Evolutionary conservation across 306 rosid species (phyloP).

Genomic region (Corylus americana): DNA sequence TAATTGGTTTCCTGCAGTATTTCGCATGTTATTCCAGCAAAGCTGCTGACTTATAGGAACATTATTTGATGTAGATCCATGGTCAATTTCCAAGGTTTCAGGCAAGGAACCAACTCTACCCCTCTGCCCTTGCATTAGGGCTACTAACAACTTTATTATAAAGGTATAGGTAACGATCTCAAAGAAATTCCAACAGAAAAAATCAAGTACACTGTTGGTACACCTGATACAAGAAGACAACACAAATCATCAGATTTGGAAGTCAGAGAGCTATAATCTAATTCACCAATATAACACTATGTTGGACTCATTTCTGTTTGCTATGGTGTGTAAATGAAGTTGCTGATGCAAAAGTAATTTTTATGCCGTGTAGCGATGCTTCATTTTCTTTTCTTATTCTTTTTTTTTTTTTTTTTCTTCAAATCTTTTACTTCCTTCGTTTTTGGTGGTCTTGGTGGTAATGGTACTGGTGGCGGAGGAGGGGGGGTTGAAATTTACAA

Average conservation of each 20-base stretch:
- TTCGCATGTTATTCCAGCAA: slow-evolving; percentile 64
- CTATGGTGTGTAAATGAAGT: neutral
- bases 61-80: slow-evolving; percentile 65
- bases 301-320: neutral
- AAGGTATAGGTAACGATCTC: slow-evolving; percentile 21
- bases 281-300: neutral
- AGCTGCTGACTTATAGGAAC: slow-evolving; percentile 62
- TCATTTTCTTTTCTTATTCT: too few species aligned
- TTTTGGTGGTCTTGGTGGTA: neutral
- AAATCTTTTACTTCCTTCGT: neutral
- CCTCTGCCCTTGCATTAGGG: slow-evolving; percentile 95
- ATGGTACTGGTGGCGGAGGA: neutral
- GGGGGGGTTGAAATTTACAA: neutral
- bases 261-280: neutral
- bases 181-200: slow-evolving; percentile 31
- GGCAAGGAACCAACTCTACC: slow-evolving; percentile 78
- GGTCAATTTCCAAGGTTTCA: slow-evolving; percentile 80
- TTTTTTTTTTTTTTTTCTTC: too few species aligned
- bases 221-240: slow-evolving; percentile 46
- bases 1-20: slow-evolving; percentile 58
- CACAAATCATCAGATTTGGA: slow-evolving; percentile 26
- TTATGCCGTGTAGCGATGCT: too few species aligned
- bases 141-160: slow-evolving; percentile 32
- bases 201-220: slow-evolving; percentile 21
- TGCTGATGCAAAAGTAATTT: neutral